Evolutionary conservation across 2,329 filamentous ascomycete species (phyloP).

Genomic region (Neurospora crassa): DNA sequence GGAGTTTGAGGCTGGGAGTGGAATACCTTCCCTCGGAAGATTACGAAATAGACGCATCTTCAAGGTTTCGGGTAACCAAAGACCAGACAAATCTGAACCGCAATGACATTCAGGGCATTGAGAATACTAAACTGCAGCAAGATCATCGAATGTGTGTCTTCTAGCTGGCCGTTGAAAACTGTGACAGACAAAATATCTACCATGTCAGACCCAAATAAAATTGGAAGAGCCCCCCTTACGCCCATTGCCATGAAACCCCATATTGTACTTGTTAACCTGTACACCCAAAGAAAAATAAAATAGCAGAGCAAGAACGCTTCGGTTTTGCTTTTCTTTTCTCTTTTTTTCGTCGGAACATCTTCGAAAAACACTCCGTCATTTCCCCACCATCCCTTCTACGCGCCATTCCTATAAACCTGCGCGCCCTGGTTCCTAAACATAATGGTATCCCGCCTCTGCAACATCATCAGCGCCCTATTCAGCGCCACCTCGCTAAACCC

Average conservation of each 20-base stretch:
- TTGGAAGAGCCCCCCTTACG: not conserved
- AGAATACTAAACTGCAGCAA: not conserved
- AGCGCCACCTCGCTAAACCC: constrained; percentile 82
- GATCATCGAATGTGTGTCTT: not conserved
- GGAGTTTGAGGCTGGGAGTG: not conserved
- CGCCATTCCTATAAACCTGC: constrained; percentile 65
- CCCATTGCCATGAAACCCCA: not conserved
- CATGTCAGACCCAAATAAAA: not conserved
- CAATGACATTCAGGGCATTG: not conserved
- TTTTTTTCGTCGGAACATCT: not conserved
- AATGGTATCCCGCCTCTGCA: constrained; percentile 81
- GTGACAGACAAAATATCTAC: not conserved
- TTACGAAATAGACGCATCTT: not conserved
- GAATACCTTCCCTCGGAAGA: not conserved
- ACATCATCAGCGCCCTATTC: constrained; percentile 72
- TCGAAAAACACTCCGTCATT: not conserved
- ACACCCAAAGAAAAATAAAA: not conserved
- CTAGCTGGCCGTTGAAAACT: not conserved
- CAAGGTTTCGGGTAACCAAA: not conserved
- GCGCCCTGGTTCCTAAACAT: constrained; percentile 69
- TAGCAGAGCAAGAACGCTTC: not conserved
- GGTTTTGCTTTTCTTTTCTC: too few relatives aligned
- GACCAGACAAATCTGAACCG: not conserved
- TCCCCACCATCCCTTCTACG: constrained; percentile 29
- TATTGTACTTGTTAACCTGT: not conserved